Evolutionary conservation across 345 rosid species (phyloP).

Genomic region (Pistacia atlantica): DNA sequence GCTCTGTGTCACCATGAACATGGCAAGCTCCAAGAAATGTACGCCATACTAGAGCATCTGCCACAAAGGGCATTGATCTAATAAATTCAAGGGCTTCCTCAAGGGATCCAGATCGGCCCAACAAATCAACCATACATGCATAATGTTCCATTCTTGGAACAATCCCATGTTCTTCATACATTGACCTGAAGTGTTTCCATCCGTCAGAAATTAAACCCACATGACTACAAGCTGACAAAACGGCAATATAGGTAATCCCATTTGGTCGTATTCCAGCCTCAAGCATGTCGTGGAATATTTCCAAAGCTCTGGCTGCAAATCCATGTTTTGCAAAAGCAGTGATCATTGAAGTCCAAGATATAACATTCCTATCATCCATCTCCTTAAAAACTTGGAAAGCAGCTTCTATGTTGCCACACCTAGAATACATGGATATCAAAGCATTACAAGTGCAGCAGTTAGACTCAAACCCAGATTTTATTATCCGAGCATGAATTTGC

Average conservation of each 20-base stretch:
- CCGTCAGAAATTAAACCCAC: constrained; percentile 71
- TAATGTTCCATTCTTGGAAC: constrained; percentile 74
- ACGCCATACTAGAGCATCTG: constrained; percentile 64
- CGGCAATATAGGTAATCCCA: constrained; percentile 63
- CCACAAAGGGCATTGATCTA: constrained; percentile 52
- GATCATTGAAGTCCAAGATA: constrained; percentile 81
- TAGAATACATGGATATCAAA: constrained; percentile 76
- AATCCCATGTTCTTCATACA: constrained; percentile 58
- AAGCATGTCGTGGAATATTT: constrained; percentile 57
- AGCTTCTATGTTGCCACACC: constrained; percentile 61
- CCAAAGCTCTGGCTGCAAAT: constrained; percentile 55
- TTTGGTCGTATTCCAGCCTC: constrained; percentile 54
- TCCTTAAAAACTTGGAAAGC: constrained; percentile 56
- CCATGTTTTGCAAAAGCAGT: constrained; percentile 80
- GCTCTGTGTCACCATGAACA: constrained; percentile 53
- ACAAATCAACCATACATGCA: constrained; percentile 81
- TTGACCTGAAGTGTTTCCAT: constrained; percentile 61
- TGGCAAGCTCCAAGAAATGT: constrained; percentile 77
- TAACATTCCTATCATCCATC: constrained; percentile 51
- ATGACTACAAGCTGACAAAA: constrained; percentile 74
- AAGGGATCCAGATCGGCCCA: constrained; percentile 61
- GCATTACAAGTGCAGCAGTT: constrained; percentile 53
- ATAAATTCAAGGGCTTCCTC: constrained; percentile 60
- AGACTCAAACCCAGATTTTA: constrained; percentile 51
- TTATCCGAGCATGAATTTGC: constrained; percentile 62